Percentiles rank a stretch among this genome's conserved stretches.
Evolutionary conservation across 805 yeast species (phyloP).

Genomic region (Yarrowia sp.): DNA sequence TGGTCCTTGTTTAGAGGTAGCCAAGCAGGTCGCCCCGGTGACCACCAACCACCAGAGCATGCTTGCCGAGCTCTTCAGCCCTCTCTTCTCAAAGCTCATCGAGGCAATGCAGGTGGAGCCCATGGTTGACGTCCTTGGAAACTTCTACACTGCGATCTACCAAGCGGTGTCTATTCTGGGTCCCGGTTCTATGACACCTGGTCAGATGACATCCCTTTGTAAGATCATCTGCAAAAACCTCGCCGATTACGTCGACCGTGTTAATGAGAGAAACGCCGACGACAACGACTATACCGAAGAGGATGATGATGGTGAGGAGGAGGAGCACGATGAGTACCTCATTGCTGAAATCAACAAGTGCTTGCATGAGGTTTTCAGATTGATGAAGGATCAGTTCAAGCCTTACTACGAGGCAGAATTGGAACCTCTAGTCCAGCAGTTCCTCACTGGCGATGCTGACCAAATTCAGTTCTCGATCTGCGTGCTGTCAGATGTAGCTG

Average conservation of each 20-base stretch:
- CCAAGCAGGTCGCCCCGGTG: slow-evolving; percentile 57
- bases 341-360: slow-evolving; percentile 84
- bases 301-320: slow-evolving; percentile 80
- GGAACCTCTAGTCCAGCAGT: slow-evolving; percentile 67
- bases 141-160: slow-evolving; percentile 74
- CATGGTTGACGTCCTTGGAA: slow-evolving; percentile 78
- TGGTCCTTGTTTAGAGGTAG: slow-evolving; percentile 74
- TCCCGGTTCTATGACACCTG: slow-evolving; percentile 59
- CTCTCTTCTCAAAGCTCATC: slow-evolving; percentile 70
- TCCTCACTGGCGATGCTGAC: slow-evolving; percentile 69
- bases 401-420: slow-evolving; percentile 65
- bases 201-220: slow-evolving; percentile 61
- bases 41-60: slow-evolving; percentile 60
- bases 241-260: slow-evolving; percentile 71
- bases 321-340: slow-evolving; percentile 86
- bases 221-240: slow-evolving; percentile 66
- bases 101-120: slow-evolving; percentile 78
- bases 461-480: slow-evolving; percentile 79
- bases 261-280: slow-evolving; percentile 56
- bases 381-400: slow-evolving; percentile 63
- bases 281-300: slow-evolving; percentile 92
- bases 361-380: slow-evolving; percentile 71
- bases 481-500: slow-evolving; percentile 79
- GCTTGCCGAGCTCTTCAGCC: slow-evolving; percentile 72
- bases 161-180: slow-evolving; percentile 73